Evolutionary conservation across 2,329 filamentous ascomycete genomes (phyloP).

Genomic region (Trichoderma pleuroti): DNA sequence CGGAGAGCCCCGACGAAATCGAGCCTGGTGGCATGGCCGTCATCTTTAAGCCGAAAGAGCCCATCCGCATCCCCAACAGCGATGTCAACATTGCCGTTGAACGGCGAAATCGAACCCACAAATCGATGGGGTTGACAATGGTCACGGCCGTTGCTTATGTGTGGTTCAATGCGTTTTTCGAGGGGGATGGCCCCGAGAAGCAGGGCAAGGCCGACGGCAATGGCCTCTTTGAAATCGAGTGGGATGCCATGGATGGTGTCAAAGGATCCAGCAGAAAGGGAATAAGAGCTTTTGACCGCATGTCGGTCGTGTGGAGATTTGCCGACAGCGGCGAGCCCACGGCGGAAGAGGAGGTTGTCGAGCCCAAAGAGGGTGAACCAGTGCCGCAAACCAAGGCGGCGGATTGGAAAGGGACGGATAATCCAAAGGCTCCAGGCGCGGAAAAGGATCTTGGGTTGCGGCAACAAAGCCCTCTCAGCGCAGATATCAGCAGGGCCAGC

Average conservation of each 20-base stretch:
- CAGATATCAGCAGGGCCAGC: conserved; percentile 67
- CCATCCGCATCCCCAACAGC: conserved; percentile 70
- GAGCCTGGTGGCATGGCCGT: conserved; percentile 67
- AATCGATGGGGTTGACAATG: conserved; percentile 78
- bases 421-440: conserved; percentile 42
- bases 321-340: conserved; percentile 28
- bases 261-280: conserved; percentile 85
- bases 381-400: conserved; percentile 67
- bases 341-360: conserved; percentile 41
- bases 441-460: conserved; percentile 69
- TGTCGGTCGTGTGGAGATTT: conserved; percentile 80
- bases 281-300: conserved; percentile 71
- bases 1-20: conserved; percentile 33
- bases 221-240: conserved; percentile 58
- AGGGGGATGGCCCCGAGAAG: conserved; percentile 71
- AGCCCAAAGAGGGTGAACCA: conserved; percentile 63
- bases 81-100: conserved; percentile 92
- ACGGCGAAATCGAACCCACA: conserved; percentile 73
- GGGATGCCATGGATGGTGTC: conserved; percentile 82
- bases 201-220: conserved; percentile 62
- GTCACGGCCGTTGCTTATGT: conserved; percentile 91
- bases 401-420: conserved; percentile 67
- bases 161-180: conserved; percentile 96
- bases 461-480: conserved; percentile 61
- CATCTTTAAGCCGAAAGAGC: conserved; percentile 68